Conservation (phyloP, 179 eudicot species). For the Heliamphora pulchella region DNA sequence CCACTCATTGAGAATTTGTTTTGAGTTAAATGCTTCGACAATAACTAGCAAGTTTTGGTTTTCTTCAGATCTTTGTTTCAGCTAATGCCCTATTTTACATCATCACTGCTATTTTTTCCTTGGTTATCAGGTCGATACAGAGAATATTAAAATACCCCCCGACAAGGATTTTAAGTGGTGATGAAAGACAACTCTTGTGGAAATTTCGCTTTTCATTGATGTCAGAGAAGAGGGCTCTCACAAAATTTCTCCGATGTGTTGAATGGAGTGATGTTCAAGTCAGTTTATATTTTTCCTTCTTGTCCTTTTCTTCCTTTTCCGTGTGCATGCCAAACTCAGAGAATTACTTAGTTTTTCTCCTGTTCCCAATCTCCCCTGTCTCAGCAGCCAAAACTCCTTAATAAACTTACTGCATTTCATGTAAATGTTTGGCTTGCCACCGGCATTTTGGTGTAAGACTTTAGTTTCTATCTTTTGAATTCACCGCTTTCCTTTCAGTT, state of each 20-base stretch:
- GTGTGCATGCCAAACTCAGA: not conserved
- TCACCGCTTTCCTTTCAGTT: not conserved
- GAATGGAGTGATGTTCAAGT: constrained; percentile 99
- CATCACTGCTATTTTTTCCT: constrained; percentile 6
- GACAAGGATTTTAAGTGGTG: constrained; percentile 86
- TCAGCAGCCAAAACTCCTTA: no score
- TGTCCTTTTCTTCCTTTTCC: not conserved
- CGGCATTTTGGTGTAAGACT: no score
- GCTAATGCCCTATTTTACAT: not conserved
- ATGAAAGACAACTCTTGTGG: constrained; percentile 92
- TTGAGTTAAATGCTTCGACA: no score
- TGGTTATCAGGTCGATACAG: constrained; percentile 67
- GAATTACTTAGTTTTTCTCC: not conserved
- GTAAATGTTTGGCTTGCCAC: not conserved
- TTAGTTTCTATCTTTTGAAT: not conserved
- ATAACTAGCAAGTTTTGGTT: not conserved
- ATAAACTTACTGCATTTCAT: not conserved
- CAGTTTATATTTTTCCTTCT: not conserved
- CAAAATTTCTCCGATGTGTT: constrained; percentile 93
- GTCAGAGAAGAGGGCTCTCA: constrained; percentile 91
- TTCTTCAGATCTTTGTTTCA: not conserved
- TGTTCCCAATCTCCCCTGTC: no score
- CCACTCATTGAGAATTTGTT: no score
- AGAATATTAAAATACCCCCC: constrained; percentile 86
- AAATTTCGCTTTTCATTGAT: constrained; percentile 93